Conservation (phyloP, 2,329 filamentous ascomycete genomes). For the Botrytis fragariae region DNA sequence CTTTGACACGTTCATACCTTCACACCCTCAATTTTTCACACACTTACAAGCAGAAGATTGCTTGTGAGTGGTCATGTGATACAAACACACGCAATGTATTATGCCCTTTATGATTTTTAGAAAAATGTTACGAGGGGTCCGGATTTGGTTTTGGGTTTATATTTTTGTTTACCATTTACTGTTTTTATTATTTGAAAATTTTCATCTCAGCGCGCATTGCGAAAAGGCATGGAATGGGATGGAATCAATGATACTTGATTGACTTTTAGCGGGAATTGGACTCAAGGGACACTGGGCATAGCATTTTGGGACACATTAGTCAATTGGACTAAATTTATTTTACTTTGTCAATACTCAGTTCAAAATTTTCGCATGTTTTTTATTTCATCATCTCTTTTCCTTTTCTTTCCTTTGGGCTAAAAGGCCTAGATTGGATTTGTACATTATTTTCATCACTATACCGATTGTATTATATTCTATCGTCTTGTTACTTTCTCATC, state of each 20-base stretch:
- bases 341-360: background rate
- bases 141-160: background rate
- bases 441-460: background rate
- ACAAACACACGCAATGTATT: background rate
- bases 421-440: background rate
- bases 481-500: background rate
- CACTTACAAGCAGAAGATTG: background rate
- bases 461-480: background rate
- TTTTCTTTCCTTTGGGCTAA: background rate
- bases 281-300: background rate
- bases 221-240: background rate
- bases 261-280: background rate
- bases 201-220: background rate
- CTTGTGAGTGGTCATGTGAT: background rate
- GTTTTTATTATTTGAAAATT: background rate
- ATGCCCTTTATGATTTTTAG: background rate
- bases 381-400: background rate
- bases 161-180: background rate
- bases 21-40: background rate
- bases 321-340: background rate
- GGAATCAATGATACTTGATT: background rate
- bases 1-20: background rate
- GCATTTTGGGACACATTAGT: background rate
- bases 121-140: background rate
- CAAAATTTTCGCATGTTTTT: background rate